Base-by-base conservation (phyloP, 2,329 filamentous ascomycete species). In the Alternaria postmessia region DNA sequence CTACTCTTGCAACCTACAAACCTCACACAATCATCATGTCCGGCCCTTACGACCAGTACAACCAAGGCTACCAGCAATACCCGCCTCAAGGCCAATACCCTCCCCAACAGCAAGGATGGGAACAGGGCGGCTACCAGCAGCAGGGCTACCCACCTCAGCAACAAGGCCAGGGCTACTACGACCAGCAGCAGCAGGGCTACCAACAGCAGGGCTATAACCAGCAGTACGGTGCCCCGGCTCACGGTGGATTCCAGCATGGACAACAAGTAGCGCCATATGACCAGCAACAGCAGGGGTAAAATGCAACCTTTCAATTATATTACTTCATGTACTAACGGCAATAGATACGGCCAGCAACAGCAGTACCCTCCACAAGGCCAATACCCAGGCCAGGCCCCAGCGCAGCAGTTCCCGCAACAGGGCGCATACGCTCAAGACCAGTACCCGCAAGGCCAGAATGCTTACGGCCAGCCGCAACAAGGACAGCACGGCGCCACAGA, bases 161-260 rank as follows among this genome's bases (percentile, higher is more conserved):
- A 42, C 57, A 60, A 22, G 41, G 12, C 26, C 63, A 72, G 30
- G 68, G 74, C 48, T 71, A 75, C 54, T 77, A 81, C 59, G 74
- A 72, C 54, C 78, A 65, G 1, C 70, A 75, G 48, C 73, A 75
- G 55, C 71, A 77, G 47, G 57, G 41, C 41, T 48, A 67, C 7
- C 70, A 75, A 47, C 72, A 75, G 56, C 71, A 77, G 58, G 61
- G 61, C 26, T 66, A 68, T 51, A 70, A 75, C 60, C 66, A 71
- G 26, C 71, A 73, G 49, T 85, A 83, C 61, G 82, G 82, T 36
- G 81, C 83, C 16, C 83, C 83, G 30, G 75, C 75, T 30, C 74
- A 81, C 22, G 81, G 81, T 42, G 83, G 82, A n/a, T 84, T 83
- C 69, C 81, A 85, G 67, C 82, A 81, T 64, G 81, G 82, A 24